phyloP scores from a whole-genome alignment of 2,329 filamentous ascomycete species.

The Sporothrix mexicana region DNA sequence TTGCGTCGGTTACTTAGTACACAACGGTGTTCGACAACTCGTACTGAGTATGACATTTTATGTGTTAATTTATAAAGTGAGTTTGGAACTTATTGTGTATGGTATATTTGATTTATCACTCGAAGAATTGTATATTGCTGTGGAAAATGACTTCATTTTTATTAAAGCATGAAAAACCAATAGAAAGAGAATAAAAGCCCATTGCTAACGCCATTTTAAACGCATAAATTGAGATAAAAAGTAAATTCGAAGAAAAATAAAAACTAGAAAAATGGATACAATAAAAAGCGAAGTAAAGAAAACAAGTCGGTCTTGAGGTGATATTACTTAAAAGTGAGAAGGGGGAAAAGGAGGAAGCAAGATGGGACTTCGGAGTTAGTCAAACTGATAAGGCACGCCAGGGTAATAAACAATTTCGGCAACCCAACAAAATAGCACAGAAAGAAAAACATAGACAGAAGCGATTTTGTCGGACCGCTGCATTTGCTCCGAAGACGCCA shows the following conservation, averaged over 20 bases:
- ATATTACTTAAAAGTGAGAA: no score
- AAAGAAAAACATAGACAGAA: background rate
- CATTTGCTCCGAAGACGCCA: slow-evolving; percentile 10
- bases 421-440: background rate
- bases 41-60: no score
- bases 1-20: no score
- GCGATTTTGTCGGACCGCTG: background rate
- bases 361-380: background rate
- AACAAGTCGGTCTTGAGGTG: background rate
- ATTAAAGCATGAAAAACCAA: background rate
- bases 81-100: background rate
- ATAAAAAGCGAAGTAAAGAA: background rate
- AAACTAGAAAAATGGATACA: slow-evolving; percentile 17
- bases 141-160: background rate
- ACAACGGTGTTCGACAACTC: no score
- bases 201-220: background rate
- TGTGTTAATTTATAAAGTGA: no score
- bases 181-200: no score
- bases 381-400: slow-evolving; percentile 7
- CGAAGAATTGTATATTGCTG: no score
- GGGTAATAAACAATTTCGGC: slow-evolving; percentile 21
- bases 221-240: slow-evolving; percentile 3
- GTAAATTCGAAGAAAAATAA: slow-evolving; percentile 24
- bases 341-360: background rate
- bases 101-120: background rate